Conservation (phyloP, 495 filamentous ascomycete species). For the Mycothermus thermophilus region DNA sequence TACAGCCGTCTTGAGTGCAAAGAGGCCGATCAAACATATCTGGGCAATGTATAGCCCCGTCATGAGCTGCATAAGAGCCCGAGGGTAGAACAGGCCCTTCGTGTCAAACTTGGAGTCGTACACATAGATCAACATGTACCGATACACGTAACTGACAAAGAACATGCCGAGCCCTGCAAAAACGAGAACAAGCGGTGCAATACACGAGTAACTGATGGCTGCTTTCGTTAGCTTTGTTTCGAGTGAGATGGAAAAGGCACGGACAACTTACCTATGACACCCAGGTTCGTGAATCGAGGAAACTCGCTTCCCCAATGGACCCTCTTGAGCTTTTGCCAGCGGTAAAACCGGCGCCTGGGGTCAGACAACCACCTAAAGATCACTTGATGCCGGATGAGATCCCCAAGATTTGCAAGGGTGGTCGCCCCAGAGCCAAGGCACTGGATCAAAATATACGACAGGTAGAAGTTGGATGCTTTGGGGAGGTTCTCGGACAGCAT, state of each 20-base stretch:
- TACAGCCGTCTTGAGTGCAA: constrained; percentile 49
- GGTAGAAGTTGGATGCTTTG: constrained; percentile 76
- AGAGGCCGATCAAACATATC: constrained; percentile 69
- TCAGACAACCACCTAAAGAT: constrained; percentile 53
- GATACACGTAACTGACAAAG: constrained; percentile 71
- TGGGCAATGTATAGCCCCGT: constrained; percentile 71
- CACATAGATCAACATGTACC: constrained; percentile 77
- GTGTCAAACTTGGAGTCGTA: constrained; percentile 67
- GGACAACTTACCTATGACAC: constrained; percentile 53
- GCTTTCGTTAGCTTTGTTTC: constrained; percentile 2
- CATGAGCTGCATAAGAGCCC: constrained; percentile 68
- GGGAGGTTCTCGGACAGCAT: constrained; percentile 64
- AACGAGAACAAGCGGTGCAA: constrained; percentile 76
- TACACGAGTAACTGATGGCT: constrained; percentile 75
- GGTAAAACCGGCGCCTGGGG: constrained; percentile 61
- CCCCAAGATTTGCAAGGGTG: constrained; percentile 43
- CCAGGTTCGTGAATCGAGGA: constrained; percentile 61
- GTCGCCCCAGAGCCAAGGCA: constrained; percentile 58
- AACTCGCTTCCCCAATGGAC: constrained; percentile 56
- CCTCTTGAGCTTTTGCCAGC: constrained; percentile 49
- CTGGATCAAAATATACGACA: constrained; percentile 78
- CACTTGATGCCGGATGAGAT: constrained; percentile 43
- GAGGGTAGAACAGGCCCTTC: constrained; percentile 65
- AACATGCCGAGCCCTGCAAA: constrained; percentile 66
- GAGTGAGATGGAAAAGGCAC: not conserved